Evolutionary conservation across 225 moss, liverwort and hornwort species (phyloP), one percentile per base, ranked within the genome.

Genomic region (Sphagnum contortum): DNA sequence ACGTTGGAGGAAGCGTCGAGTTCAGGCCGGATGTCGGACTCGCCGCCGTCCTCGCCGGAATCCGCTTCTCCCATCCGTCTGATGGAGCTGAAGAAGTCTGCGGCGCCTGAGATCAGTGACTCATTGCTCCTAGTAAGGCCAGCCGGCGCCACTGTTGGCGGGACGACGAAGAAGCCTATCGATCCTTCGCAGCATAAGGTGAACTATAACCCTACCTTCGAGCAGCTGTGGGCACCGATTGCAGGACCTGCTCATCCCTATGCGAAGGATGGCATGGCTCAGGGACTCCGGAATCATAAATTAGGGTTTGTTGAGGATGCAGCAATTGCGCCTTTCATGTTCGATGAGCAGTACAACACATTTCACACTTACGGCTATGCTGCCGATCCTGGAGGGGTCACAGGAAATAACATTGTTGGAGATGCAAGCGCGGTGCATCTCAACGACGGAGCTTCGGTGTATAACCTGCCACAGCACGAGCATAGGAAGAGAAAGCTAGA

Each of bases 291-390:
- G 9, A 98, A 98, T 54, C 90, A 93, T 63, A 93, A 93, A 72
- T 75, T 91, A 76, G 92, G 96, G 79, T 92, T 79, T 61, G 96
- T 98, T 60, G 96, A 98, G 72, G 90, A 98, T 60, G 90, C 96
- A 1, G 78, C 90, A n/a, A 98, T 98, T 11, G 92, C 92, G 10
- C 63, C 90, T 3, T 98, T 98, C 67, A 89, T 90, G 74, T 98
- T 92, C 13, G 96, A 98, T 52, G 96, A 98, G 82, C 96, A 98
- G 72, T 98, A 98, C 64, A 91, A 98, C 29, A 92, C 96, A 3
- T 98, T 90, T 44, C 83, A 90, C 44, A 83, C 92, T 2, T 98
- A 90, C 12, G 96, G 96, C 5, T 98, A 91, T 59, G 92, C 92
- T 46, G 92, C 90, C 9, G 96, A 98, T 65, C 96, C 92, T 8